Base-by-base conservation (phyloP, 805 yeast genomes). In the Candida methanosorbosa region DNA sequence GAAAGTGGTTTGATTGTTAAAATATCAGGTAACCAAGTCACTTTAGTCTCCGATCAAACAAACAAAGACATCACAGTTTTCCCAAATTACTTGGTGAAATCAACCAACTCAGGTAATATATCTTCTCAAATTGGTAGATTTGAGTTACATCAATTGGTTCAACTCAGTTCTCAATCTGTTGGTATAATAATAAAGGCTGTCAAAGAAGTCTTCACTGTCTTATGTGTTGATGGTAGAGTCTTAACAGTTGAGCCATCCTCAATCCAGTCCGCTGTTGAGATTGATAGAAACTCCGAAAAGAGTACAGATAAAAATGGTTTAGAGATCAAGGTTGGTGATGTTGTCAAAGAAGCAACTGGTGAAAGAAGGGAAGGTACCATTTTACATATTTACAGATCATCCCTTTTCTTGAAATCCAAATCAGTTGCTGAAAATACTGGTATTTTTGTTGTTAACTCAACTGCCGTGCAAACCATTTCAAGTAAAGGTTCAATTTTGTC, bases 1-100 rank as follows among this genome's bases (percentile, higher is more conserved):
- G 96, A 88, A 52, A 86, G 96, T 24, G 98, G 98, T 63, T 70
- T 92, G 63, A 95, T 92, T 33, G 87, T 92, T 28, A 71, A 77
- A 45, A 75, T 85, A 18, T 72, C 74, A 35, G 83, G 80, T 33
- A 95, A 88, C 52, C 84, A 86, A 40, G 97, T 88, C 18, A 84
- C 94, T 0, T 70, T 92, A 44, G 75, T 92, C 45, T 81, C 94
- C 32, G 96, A 92, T 54, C 87, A 87, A 59, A 79, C 95, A 1
- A 76, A 75, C 49, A 78, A 81, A 46, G 97, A 92, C 56, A 74
- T 92, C 27, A 81, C 94, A 14, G 96, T 92, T 4, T 90, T 94
- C 50, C 85, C 97, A 18, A 86, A 88, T 50, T 90, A 85, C 52
- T 64, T 92, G 53, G 80, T 87, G 39, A 85, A 83, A 51, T 94